Base-by-base conservation (phyloP, 768 basidiomycete genomes). In the Dioszegia aurantiaca region DNA sequence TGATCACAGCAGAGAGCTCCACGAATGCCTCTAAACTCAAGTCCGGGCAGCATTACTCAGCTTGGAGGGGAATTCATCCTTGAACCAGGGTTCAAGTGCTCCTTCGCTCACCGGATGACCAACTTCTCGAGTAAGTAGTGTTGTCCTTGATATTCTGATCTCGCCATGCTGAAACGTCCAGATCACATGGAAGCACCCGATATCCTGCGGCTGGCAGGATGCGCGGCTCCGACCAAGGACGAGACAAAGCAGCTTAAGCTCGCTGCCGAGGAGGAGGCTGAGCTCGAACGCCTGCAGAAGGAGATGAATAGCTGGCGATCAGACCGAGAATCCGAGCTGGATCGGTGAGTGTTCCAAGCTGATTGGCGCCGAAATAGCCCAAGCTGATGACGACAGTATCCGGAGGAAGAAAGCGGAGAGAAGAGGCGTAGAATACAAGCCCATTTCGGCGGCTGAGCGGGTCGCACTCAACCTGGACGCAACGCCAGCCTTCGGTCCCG, bases 151-250 rank as follows among this genome's bases (percentile, higher is more conserved):
- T 27, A 9, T 24, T 17, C 21, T 2, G 16, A 45, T 8, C n/a
- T n/a, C n/a, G n/a, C 17, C 8, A 21, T 8, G 44, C 55, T 56
- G 31, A n/a, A n/a, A 56, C 42, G 3, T 14, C 33, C 62, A 66
- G 77, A 78, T 56, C 77, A 78, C 49, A 70, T 75, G 73, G 77
- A 78, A 61, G 77, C 77, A 2, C 67, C 70, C 36, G 77, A 77
- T 53, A 65, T 77, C 2, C 41, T 72, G 1, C 64, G 67, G 3
- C 31, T 64, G 23, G 75, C 75, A 1, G 77, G 77, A 2, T 65
- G 68, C 23, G 56, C 36, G 0, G 23, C 51, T 24, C 67, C 69
- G 17, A 71, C 71, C 4, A 61, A 55, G 30, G 45, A 56, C 2
- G 70, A 74, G 23, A 51, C 59, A 24, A 28, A 45, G 14, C 58